phyloP scores from a whole-genome alignment of 2,329 filamentous ascomycete genomes.

The Aspergillus tamarii region DNA sequence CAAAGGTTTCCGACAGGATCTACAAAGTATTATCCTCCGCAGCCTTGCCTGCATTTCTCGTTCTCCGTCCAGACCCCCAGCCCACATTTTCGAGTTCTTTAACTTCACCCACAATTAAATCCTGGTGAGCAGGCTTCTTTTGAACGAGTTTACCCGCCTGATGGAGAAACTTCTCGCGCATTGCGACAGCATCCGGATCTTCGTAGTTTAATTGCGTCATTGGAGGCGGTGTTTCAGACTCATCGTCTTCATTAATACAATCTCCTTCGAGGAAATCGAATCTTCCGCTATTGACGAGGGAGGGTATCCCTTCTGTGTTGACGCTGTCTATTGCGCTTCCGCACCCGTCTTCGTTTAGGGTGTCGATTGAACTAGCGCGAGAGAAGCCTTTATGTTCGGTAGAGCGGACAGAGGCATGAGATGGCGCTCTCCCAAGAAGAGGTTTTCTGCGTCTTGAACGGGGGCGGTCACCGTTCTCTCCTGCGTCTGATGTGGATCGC shows the following conservation, averaged over 20 bases:
- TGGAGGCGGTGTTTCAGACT: conserved; percentile 41
- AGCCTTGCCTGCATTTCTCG: conserved; percentile 33
- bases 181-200: conserved; percentile 56
- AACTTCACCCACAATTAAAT: conserved; percentile 32
- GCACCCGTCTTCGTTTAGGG: conserved; percentile 49
- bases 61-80: conserved; percentile 41
- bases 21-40: conserved; percentile 19
- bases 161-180: conserved; percentile 59
- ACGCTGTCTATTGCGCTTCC: conserved; percentile 39
- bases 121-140: conserved; percentile 24
- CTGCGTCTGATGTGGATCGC: conserved; percentile 28
- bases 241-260: conserved; percentile 29
- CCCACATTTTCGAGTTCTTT: conserved; percentile 38
- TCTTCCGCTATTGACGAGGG: conserved; percentile 34
- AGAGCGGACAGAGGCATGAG: conserved; percentile 39
- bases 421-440: conserved; percentile 48
- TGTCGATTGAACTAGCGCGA: conserved; percentile 55
- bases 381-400: conserved; percentile 34
- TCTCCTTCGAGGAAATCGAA: conserved; percentile 35
- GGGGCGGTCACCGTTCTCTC: conserved; percentile 23
- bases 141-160: conserved; percentile 47
- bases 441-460: conserved; percentile 36
- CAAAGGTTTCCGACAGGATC: neutral
- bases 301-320: conserved; percentile 33
- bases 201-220: conserved; percentile 55